Evolutionary conservation across 2,329 filamentous ascomycete species (phyloP).

Genomic region (Neoarthrinium moseri): DNA sequence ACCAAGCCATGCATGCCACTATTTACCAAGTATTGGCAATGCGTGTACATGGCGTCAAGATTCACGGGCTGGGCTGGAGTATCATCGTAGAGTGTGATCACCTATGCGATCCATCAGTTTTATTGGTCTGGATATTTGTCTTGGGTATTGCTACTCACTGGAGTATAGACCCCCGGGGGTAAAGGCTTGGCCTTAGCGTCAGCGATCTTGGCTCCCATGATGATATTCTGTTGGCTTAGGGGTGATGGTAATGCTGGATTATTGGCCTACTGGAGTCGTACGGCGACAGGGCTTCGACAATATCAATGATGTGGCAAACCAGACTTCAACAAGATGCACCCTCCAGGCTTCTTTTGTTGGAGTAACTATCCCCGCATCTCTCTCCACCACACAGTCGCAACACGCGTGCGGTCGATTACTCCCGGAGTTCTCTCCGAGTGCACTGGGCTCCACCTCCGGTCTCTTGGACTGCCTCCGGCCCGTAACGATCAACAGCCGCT

Average conservation of each 20-base stretch:
- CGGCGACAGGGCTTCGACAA: neutral
- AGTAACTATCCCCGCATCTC: neutral
- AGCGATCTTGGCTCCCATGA: conserved; percentile 10
- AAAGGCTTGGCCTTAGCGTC: conserved; percentile 24
- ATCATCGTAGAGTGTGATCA: conserved; percentile 41
- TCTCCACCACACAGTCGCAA: neutral
- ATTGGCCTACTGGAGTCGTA: neutral
- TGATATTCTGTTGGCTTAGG: neutral
- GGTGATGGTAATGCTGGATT: too few relatives aligned
- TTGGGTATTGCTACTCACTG: conserved; percentile 24
- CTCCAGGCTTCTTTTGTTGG: neutral
- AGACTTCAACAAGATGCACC: neutral
- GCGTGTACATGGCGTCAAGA: conserved; percentile 41
- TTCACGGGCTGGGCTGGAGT: conserved; percentile 39
- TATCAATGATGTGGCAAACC: neutral
- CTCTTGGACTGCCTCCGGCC: too few relatives aligned
- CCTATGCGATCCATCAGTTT: neutral
- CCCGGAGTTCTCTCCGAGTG: conserved; percentile 1
- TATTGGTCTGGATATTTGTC: neutral
- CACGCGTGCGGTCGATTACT: too few relatives aligned
- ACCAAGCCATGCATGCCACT: conserved; percentile 45
- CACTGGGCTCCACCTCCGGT: neutral
- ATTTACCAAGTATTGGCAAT: conserved; percentile 38
- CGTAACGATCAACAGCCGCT: too few relatives aligned
- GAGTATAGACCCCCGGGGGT: conserved; percentile 43